phyloP scores from a whole-genome alignment of 2,329 filamentous ascomycete species.

The Fusarium poae region DNA sequence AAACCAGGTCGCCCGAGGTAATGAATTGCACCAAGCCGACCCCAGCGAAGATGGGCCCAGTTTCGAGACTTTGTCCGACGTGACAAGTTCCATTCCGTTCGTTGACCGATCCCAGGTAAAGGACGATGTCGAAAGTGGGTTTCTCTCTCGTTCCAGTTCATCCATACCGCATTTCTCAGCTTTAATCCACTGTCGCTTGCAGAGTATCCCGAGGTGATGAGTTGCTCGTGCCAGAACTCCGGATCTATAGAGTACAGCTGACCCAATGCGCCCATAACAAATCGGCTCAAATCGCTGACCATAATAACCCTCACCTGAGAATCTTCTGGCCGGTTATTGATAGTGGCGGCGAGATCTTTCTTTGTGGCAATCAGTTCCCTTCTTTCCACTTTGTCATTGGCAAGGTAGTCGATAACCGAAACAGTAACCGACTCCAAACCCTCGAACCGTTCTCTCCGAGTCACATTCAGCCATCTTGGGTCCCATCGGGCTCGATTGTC shows the following conservation, averaged over 20 bases:
- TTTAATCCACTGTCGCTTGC: conserved; percentile 49
- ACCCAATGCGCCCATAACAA: conserved; percentile 49
- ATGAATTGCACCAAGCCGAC: conserved; percentile 22
- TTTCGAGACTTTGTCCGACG: conserved; percentile 4
- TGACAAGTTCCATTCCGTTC: conserved; percentile 21
- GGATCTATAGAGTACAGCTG: conserved; percentile 48
- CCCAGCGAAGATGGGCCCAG: conserved; percentile 28
- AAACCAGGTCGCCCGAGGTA: conserved; percentile 18
- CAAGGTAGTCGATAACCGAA: conserved; percentile 18
- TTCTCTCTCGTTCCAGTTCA: conserved; percentile 50
- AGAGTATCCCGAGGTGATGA: conserved; percentile 47
- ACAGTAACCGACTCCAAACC: conserved; percentile 16
- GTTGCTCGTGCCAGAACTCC: conserved; percentile 51
- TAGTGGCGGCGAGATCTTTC: conserved; percentile 15
- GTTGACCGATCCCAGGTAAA: conserved; percentile 19
- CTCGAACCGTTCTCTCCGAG: conserved; percentile 23
- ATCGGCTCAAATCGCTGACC: conserved; percentile 50
- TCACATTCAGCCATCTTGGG: conserved; percentile 21
- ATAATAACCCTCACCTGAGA: conserved; percentile 44
- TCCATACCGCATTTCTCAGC: conserved; percentile 49
- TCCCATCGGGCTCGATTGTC: conserved; percentile 26
- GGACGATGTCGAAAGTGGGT: conserved; percentile 30
- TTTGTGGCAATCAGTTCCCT: conserved; percentile 14
- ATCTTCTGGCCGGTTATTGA: conserved; percentile 1
- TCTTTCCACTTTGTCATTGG: background rate